Base-by-base conservation (phyloP, 495 filamentous ascomycete genomes). In the Entonaema liquescens region DNA sequence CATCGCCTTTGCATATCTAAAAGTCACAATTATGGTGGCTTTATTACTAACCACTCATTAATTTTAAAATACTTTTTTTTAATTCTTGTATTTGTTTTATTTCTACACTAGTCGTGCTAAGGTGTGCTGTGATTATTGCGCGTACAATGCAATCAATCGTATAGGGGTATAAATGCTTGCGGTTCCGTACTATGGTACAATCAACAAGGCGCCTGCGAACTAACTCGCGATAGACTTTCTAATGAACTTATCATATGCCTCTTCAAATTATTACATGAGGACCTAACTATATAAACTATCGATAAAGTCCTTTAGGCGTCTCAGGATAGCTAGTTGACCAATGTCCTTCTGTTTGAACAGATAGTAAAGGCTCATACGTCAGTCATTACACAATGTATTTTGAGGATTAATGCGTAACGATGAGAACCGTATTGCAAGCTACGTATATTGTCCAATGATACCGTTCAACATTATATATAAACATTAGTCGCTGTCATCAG, bases 401-500 rank as follows among this genome's bases (percentile, higher is more conserved):
- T 47, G 12, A 47, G 17, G 17, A 40, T n/a, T 9, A 47, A 5
- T 9, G 21, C 42, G 42, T 21, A 47, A 47, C 42, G 8, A 21
- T 47, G 17, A 19, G 2, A 2, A 8, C 42, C 2, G 17, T 4
- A 47, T 23, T 19, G 6, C 42, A 47, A 8, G 42, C 42, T 0
- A 19, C 40, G 2, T 11, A 47, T 23, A 47, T 17, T 21, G 8
- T 47, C 19, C 42, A 4, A 19, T 17, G 11, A 33, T 33, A 7
- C 31, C 1, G 6, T 9, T 33, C 31, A 47, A 8, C 42, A 47
- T 12, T 47, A 47, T 47, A 47, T 42, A 42, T 19, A 42, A 17
- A 33, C 31, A 53, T 59, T 62, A 73, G 13, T 60, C 68, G 36
- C 67, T 64, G 62, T 67, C 73, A 0, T 61, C 68, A 19, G 47